Conservation (phyloP, 1,139 yeast genomes). For the Pichia sp. region DNA sequence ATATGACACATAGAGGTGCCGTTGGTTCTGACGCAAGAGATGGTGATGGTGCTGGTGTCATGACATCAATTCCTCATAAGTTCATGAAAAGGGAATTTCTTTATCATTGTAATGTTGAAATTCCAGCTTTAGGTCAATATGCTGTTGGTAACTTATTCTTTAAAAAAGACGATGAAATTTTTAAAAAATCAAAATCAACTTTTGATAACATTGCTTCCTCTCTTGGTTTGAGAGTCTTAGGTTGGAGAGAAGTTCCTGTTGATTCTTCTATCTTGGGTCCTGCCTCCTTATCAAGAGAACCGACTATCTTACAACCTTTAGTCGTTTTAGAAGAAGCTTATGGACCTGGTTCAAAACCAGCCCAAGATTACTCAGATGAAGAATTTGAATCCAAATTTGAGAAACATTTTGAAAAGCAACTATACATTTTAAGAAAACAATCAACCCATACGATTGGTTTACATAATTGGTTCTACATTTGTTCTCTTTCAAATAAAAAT, state of each 20-base stretch:
- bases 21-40: conserved; percentile 92
- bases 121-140: conserved; percentile 79
- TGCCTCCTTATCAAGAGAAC: conserved; percentile 91
- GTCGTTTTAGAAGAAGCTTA: conserved; percentile 61
- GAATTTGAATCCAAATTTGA: conserved; percentile 54
- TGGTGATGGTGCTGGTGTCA: conserved; percentile 98
- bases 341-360: conserved; percentile 35
- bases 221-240: conserved; percentile 75
- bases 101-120: conserved; percentile 47
- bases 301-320: conserved; percentile 81
- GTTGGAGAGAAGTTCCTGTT: conserved; percentile 95
- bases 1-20: conserved; percentile 99
- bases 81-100: conserved; percentile 77
- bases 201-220: conserved; percentile 76
- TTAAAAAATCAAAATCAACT: conserved; percentile 61
- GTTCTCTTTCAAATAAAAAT: conserved; percentile 82
- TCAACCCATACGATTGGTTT: conserved; percentile 86
- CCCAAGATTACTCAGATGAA: conserved; percentile 36
- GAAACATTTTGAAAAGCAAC: conserved; percentile 70
- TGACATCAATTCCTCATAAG: conserved; percentile 86
- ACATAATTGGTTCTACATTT: conserved; percentile 96
- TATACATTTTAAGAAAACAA: conserved; percentile 83
- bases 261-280: conserved; percentile 92
- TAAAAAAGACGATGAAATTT: conserved; percentile 60
- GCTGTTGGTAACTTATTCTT: conserved; percentile 94